Percentiles rank a stretch among this genome's conserved stretches.
Conservation (phyloP, 1,139 yeast genomes). For the Yamadazyma jaroonii region DNA sequence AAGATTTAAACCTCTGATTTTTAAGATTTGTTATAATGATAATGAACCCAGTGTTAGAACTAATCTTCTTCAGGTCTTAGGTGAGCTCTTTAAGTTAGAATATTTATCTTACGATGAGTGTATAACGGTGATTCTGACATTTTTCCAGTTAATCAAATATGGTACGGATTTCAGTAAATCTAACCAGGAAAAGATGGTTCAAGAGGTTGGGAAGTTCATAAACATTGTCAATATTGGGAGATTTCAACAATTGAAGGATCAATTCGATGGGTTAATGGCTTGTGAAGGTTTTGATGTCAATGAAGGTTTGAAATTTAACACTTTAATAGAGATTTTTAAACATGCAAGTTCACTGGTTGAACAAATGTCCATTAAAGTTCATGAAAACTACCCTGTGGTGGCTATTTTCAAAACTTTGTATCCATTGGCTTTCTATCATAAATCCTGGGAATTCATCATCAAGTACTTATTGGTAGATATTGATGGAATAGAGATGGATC, state of each 20-base stretch:
- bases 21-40: slow-evolving; percentile 51
- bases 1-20: slow-evolving; percentile 59
- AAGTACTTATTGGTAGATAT: slow-evolving; percentile 42
- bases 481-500: slow-evolving; percentile 15
- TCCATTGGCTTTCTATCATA: slow-evolving; percentile 17
- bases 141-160: slow-evolving; percentile 34
- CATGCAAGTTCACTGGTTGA: slow-evolving; percentile 2
- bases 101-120: slow-evolving; percentile 60
- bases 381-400: slow-evolving; percentile 1
- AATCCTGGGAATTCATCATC: slow-evolving; percentile 30
- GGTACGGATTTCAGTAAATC: slow-evolving; percentile 17
- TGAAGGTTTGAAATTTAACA: slow-evolving; percentile 33
- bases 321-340: slow-evolving; percentile 24
- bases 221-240: slow-evolving; percentile 19
- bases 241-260: slow-evolving; percentile 17
- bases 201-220: slow-evolving; percentile 32
- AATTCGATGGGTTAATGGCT: slow-evolving; percentile 13
- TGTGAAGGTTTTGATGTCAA: slow-evolving; percentile 14
- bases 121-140: slow-evolving; percentile 38
- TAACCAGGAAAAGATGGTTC: slow-evolving; percentile 29
- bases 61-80: slow-evolving; percentile 50
- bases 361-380: neutral
- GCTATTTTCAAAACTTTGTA: slow-evolving; percentile 18
- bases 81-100: slow-evolving; percentile 57
- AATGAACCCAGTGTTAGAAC: slow-evolving; percentile 45